Evolutionary conservation across 768 basidiomycete genomes (phyloP).

Genomic region (Chalciporus piperatus): DNA sequence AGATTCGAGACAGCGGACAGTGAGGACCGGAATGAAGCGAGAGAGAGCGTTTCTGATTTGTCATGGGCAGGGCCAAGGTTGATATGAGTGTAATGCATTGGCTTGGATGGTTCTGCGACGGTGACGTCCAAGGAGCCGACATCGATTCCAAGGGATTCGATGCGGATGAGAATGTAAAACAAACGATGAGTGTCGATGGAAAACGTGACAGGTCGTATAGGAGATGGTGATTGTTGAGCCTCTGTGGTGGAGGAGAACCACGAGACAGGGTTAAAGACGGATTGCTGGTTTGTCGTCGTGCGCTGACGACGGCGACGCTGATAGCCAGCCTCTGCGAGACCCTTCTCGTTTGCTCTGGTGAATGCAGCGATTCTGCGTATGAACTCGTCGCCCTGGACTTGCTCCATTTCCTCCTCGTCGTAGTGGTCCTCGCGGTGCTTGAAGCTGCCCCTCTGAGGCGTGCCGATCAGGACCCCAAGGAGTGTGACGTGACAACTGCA

Average conservation of each 20-base stretch:
- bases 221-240: conserved; percentile 26
- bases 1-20: conserved; percentile 72
- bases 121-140: conserved; percentile 80
- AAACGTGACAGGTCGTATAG: conserved; percentile 60
- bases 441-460: conserved; percentile 19
- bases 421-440: conserved; percentile 8
- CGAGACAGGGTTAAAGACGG: conserved; percentile 57
- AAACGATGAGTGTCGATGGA: conserved; percentile 77
- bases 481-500: conserved; percentile 17
- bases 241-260: conserved; percentile 47
- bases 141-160: conserved; percentile 75
- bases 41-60: conserved; percentile 71
- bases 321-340: conserved; percentile 63
- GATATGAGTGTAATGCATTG: conserved; percentile 70
- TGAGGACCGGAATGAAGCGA: conserved; percentile 73
- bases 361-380: conserved; percentile 66
- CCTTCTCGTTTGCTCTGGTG: conserved; percentile 68
- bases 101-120: conserved; percentile 69
- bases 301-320: conserved; percentile 46
- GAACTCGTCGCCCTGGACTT: conserved; percentile 72
- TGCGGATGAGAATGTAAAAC: conserved; percentile 83
- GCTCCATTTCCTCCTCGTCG: conserved; percentile 37
- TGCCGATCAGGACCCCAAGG: conserved; percentile 24
- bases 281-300: conserved; percentile 31
- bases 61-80: conserved; percentile 43